These are phyloP conservation scores for Fraxinus floribunda DNA, from an alignment of 305 asterid species.

Conservation along the genomic window DNA sequence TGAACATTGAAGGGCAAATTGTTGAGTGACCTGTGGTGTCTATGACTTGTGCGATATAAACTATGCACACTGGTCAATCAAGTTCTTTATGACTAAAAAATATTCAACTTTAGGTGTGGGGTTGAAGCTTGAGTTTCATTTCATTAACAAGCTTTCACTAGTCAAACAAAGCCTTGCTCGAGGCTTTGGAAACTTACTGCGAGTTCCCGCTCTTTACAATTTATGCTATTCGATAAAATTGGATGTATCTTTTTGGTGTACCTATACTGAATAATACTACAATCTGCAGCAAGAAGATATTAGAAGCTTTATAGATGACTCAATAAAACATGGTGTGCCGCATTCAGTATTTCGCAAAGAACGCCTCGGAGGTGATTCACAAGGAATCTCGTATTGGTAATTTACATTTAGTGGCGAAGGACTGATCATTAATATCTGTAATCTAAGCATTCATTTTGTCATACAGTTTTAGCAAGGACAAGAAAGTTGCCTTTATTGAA, in stretches of 20 bases:
- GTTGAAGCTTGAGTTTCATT: neutral
- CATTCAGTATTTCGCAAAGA: conserved; percentile 81
- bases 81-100: conserved; percentile 8
- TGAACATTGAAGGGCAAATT: neutral
- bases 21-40: neutral
- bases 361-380: conserved; percentile 91
- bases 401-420: conserved; percentile 5
- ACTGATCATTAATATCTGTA: conserved; percentile 12
- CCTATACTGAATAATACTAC: conserved; percentile 17
- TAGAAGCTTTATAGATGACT: conserved; percentile 72
- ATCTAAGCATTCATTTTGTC: conserved; percentile 9
- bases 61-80: neutral
- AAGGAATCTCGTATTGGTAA: conserved; percentile 93
- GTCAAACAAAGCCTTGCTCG: neutral
- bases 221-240: neutral
- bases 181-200: neutral
- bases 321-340: conserved; percentile 71
- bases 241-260: conserved; percentile 1
- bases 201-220: neutral
- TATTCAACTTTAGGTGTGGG: neutral
- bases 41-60: conserved; percentile 13
- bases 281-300: conserved; percentile 95
- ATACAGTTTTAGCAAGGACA: neutral
- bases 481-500: neutral
- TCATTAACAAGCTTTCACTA: neutral